A percentile compares a stretch with the other conserved stretches of the same genome.
Evolutionary conservation across 768 basidiomycete species (phyloP).

Genomic region (Pisolithus microcarpus): DNA sequence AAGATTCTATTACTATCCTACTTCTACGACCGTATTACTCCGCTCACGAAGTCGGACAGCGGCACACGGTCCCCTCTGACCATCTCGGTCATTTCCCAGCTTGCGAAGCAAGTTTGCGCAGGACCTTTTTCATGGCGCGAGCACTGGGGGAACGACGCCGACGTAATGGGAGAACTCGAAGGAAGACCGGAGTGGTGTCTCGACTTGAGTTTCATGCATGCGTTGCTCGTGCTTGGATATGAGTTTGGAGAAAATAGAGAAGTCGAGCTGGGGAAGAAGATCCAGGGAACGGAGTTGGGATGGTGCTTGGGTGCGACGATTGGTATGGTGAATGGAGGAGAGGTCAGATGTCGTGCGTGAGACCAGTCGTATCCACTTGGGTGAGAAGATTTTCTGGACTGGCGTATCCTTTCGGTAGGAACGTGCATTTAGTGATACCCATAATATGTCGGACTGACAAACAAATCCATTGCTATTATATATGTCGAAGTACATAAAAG

Average conservation of each 20-base stretch:
- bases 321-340: conserved; percentile 53
- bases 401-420: not conserved
- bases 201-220: conserved; percentile 94
- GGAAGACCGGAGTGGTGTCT: conserved; percentile 92
- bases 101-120: conserved; percentile 67
- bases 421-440: not conserved
- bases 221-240: conserved; percentile 80
- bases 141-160: conserved; percentile 38
- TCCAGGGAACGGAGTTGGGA: conserved; percentile 85
- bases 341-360: conserved; percentile 46
- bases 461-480: too few relatives aligned
- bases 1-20: conserved; percentile 90
- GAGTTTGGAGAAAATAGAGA: conserved; percentile 69
- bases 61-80: conserved; percentile 26
- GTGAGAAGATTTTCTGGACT: too few relatives aligned
- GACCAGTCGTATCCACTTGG: not conserved
- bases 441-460: too few relatives aligned
- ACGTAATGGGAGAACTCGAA: conserved; percentile 60
- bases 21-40: conserved; percentile 91
- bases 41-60: conserved; percentile 38
- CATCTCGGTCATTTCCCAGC: conserved; percentile 50
- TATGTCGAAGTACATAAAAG: not conserved
- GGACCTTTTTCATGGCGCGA: conserved; percentile 56
- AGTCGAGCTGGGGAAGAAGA: conserved; percentile 78
- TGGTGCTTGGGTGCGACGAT: conserved; percentile 89